A percentile compares a stretch with the other conserved stretches of the same genome.
These are phyloP conservation scores for Candida multigemmis DNA, from an alignment of 805 yeast genomes.

Conservation along the genomic window DNA sequence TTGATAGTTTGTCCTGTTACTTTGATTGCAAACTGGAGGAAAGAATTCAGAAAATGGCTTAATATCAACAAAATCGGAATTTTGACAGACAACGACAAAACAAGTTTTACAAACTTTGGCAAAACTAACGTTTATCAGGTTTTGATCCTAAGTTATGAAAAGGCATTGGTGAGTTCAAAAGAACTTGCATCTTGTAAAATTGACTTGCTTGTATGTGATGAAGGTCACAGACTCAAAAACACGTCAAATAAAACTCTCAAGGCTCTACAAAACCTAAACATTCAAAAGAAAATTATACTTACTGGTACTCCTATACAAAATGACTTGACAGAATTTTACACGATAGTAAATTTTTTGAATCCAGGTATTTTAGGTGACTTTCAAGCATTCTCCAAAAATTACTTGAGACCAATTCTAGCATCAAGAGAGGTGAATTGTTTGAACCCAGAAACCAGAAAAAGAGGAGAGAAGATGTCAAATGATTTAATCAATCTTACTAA, in stretches of 20 bases:
- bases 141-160: constrained; percentile 82
- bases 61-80: constrained; percentile 57
- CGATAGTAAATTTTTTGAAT: constrained; percentile 72
- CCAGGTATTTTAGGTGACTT: constrained; percentile 72
- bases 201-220: constrained; percentile 85
- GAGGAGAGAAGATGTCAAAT: constrained; percentile 56
- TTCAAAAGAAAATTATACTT: constrained; percentile 51
- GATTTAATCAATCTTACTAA: constrained; percentile 58
- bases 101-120: constrained; percentile 51
- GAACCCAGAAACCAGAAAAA: constrained; percentile 35
- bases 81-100: constrained; percentile 49
- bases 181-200: constrained; percentile 39
- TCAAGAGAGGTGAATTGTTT: constrained; percentile 58
- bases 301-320: constrained; percentile 95
- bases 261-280: constrained; percentile 44
- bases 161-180: constrained; percentile 44
- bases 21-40: constrained; percentile 76
- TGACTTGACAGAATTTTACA: constrained; percentile 75
- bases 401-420: constrained; percentile 58
- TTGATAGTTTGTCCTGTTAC: constrained; percentile 90
- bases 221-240: constrained; percentile 86
- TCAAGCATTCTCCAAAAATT: constrained; percentile 49
- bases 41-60: constrained; percentile 87
- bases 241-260: constrained; percentile 62
- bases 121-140: constrained; percentile 72